Evolutionary conservation across 2,329 filamentous ascomycete genomes (phyloP).

Genomic region (Venturia asperata): DNA sequence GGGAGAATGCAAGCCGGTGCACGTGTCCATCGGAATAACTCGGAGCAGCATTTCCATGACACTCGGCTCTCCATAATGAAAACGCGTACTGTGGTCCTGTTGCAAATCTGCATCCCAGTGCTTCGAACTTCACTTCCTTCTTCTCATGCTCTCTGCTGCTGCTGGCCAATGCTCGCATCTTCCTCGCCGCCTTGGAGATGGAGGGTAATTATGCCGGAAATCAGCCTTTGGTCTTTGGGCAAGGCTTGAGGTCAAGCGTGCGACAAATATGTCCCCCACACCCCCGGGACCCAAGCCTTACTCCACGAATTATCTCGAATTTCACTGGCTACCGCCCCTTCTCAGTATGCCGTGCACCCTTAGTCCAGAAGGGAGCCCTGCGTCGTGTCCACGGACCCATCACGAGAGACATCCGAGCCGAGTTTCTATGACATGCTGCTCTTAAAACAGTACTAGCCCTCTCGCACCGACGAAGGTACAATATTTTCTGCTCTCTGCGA

Average conservation of each 20-base stretch:
- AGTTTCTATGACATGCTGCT: background rate
- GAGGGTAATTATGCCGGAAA: background rate
- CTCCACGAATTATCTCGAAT: background rate
- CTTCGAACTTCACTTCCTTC: too few species aligned
- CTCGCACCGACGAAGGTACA: background rate
- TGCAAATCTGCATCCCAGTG: background rate
- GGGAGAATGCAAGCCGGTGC: too few species aligned
- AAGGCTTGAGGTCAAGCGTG: background rate
- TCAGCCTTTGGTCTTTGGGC: background rate
- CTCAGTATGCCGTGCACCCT: background rate
- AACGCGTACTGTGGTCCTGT: background rate
- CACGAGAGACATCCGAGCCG: background rate
- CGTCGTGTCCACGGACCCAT: background rate
- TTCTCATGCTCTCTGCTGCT: background rate
- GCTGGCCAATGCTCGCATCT: background rate
- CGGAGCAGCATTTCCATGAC: background rate
- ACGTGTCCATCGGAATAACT: background rate
- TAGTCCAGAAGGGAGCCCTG: background rate
- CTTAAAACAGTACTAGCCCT: background rate
- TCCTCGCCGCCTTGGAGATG: background rate
- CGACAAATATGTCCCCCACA: background rate
- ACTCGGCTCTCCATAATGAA: background rate
- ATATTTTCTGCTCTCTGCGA: background rate
- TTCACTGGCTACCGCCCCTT: background rate
- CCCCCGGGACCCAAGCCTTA: background rate